Evolutionary conservation across 805 yeast genomes (phyloP).

Genomic region (Nakazawaea holstii): DNA sequence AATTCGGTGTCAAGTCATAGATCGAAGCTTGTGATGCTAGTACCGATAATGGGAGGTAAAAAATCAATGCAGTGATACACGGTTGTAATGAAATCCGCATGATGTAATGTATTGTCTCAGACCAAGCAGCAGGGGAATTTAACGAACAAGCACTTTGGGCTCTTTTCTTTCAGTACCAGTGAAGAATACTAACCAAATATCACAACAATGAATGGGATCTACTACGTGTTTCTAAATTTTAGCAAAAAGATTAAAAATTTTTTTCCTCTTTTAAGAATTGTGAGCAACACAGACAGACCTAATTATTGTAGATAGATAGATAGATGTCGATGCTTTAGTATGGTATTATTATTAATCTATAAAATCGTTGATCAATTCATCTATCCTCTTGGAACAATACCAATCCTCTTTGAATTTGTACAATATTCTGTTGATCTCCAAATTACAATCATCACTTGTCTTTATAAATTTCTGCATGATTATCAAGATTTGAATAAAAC

Average conservation of each 20-base stretch:
- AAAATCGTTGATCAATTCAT: constrained; percentile 3
- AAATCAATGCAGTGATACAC: neutral
- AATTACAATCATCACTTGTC: neutral
- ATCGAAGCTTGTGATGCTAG: constrained; percentile 1
- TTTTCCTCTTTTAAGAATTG: neutral
- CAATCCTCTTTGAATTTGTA: constrained; percentile 3
- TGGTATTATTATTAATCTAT: neutral
- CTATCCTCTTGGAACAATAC: constrained; percentile 6
- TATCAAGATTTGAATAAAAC: constrained; percentile 2
- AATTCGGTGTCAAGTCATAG: constrained; percentile 3
- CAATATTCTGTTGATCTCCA: constrained; percentile 1
- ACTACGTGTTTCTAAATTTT: neutral
- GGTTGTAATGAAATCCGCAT: too few species aligned
- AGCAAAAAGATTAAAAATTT: too few species aligned
- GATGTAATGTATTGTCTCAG: too few species aligned
- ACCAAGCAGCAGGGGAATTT: too few species aligned
- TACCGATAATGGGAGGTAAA: neutral
- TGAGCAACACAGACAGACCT: too few species aligned
- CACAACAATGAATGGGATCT: neutral
- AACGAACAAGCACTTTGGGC: too few species aligned
- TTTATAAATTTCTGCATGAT: constrained; percentile 3
- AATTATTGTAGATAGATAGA: neutral
- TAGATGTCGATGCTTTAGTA: neutral
- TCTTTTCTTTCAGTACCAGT: too few species aligned
- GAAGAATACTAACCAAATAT: too few species aligned